These are phyloP conservation scores for Aspergillus affinis DNA, from an alignment of 495 filamentous ascomycete species.

Conservation along the genomic window DNA sequence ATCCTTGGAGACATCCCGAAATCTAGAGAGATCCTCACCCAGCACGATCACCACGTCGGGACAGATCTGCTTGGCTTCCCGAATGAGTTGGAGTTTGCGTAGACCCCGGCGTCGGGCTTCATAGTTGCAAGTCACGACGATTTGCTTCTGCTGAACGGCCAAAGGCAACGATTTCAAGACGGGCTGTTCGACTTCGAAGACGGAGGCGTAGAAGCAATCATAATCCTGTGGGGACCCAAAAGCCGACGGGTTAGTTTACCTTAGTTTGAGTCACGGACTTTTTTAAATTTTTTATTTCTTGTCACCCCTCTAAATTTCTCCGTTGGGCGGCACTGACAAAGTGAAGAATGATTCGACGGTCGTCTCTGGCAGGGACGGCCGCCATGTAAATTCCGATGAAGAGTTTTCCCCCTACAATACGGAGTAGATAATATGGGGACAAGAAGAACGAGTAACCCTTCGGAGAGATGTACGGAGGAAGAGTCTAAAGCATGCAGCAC, in stretches of 20 bases:
- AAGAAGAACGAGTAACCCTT: too few relatives aligned
- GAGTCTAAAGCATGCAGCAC: neutral
- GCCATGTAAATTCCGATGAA: slow-evolving; percentile 29
- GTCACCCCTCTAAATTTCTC: neutral
- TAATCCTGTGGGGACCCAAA: slow-evolving; percentile 61
- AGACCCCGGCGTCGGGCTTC: slow-evolving; percentile 76
- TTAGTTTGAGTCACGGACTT: slow-evolving; percentile 13
- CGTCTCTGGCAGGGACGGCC: slow-evolving; percentile 49
- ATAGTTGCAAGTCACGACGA: slow-evolving; percentile 94
- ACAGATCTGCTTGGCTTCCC: slow-evolving; percentile 75
- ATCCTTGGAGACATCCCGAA: slow-evolving; percentile 80
- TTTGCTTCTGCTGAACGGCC: slow-evolving; percentile 81
- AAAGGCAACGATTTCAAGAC: slow-evolving; percentile 69
- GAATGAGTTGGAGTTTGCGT: slow-evolving; percentile 79
- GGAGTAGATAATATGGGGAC: neutral
- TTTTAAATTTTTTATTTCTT: neutral
- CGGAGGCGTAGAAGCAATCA: slow-evolving; percentile 93
- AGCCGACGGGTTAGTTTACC: too few relatives aligned
- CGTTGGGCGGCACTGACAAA: slow-evolving; percentile 56
- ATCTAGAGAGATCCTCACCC: slow-evolving; percentile 83
- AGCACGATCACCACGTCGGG: slow-evolving; percentile 83
- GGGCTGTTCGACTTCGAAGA: slow-evolving; percentile 79
- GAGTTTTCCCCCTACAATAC: neutral
- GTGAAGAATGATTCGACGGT: slow-evolving; percentile 75
- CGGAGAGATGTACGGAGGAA: too few relatives aligned